phyloP scores from a whole-genome alignment of 257 asterid species.

The Solanum clarkiae region DNA sequence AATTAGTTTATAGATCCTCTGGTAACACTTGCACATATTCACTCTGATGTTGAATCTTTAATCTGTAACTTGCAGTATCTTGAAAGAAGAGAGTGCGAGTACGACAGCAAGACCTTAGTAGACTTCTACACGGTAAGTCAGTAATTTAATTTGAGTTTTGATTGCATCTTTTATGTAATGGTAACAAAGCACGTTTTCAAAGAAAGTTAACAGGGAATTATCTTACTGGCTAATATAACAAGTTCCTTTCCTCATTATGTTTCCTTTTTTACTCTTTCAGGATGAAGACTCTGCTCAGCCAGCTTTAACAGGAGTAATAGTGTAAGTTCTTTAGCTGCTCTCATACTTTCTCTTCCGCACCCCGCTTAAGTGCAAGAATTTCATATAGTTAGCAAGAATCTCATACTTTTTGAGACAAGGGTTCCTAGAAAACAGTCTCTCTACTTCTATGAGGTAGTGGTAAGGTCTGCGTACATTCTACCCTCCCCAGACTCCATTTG shows the following conservation, averaged over 20 bases:
- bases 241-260: background rate
- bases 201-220: background rate
- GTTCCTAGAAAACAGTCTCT: too few relatives aligned
- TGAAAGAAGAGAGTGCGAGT: conserved; percentile 83
- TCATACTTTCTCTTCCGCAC: background rate
- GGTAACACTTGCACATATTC: background rate
- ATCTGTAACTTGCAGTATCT: conserved; percentile 39
- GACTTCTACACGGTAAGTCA: conserved; percentile 54
- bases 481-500: too few relatives aligned
- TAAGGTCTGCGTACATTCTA: too few relatives aligned
- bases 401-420: too few relatives aligned
- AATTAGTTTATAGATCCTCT: background rate
- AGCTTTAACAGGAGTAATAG: conserved; percentile 53
- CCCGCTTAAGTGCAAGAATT: background rate
- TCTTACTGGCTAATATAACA: background rate
- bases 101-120: conserved; percentile 61
- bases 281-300: conserved; percentile 60
- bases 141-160: background rate
- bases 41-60: background rate
- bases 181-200: background rate
- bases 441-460: too few relatives aligned
- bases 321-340: conserved; percentile 29
- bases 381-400: background rate
- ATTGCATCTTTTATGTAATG: background rate
- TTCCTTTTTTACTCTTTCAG: conserved; percentile 16